Conservation (phyloP, 2,329 filamentous ascomycete species). For the Aspergillus ochraceus region DNA sequence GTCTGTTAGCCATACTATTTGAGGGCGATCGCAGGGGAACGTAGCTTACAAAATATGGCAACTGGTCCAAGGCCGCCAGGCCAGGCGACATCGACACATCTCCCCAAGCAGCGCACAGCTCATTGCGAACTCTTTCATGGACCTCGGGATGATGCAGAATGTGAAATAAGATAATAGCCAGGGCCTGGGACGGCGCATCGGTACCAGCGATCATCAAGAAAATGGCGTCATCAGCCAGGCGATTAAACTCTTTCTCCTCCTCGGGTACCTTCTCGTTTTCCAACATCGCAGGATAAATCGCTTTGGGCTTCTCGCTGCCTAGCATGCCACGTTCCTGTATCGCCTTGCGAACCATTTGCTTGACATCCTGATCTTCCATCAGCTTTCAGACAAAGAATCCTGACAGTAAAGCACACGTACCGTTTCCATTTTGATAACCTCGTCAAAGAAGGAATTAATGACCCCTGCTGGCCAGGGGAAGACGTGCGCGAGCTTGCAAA, state of each 20-base stretch:
- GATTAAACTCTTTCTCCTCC: slow-evolving; percentile 6
- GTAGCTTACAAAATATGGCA: slow-evolving; percentile 14
- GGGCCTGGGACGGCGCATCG: slow-evolving; percentile 14
- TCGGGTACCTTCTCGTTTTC: slow-evolving; percentile 5
- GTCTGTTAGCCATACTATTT: not conserved
- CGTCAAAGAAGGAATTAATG: not conserved
- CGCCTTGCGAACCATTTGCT: not conserved
- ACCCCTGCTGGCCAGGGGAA: not conserved
- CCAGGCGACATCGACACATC: not conserved
- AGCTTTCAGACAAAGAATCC: not conserved
- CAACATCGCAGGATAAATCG: slow-evolving; percentile 15
- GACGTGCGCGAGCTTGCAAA: slow-evolving; percentile 1
- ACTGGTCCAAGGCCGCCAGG: slow-evolving; percentile 5
- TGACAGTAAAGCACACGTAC: not conserved
- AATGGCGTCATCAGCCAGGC: slow-evolving; percentile 15
- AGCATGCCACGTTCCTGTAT: not conserved
- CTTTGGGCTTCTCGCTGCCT: not conserved
- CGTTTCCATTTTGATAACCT: slow-evolving; percentile 6
- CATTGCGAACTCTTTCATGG: slow-evolving; percentile 5
- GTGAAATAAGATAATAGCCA: slow-evolving; percentile 19
- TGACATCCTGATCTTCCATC: slow-evolving; percentile 1
- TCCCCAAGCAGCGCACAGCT: slow-evolving; percentile 2
- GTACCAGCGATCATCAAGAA: slow-evolving; percentile 18
- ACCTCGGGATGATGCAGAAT: slow-evolving; percentile 11
- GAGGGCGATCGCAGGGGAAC: not conserved